Conservation (phyloP, 805 yeast species). For the Metschnikowia orientalis region DNA sequence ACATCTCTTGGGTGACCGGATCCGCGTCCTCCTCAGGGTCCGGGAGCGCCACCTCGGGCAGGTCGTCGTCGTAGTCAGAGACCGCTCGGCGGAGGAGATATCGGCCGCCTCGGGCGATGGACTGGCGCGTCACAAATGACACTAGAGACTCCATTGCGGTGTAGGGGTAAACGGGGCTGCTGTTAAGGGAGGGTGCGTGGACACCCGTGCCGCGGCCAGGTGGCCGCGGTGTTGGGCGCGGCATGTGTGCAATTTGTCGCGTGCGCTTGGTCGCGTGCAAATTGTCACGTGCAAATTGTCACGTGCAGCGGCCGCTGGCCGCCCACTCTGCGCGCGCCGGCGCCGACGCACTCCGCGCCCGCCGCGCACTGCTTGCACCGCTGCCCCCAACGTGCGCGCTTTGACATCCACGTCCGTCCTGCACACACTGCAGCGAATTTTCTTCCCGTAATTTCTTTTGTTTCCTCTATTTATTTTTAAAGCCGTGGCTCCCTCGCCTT, state of each 20-base stretch:
- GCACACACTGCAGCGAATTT: no score
- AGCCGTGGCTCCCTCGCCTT: not conserved
- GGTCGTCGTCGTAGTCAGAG: constrained; percentile 25
- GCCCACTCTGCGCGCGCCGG: not conserved
- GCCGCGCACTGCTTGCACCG: not conserved
- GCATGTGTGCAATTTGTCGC: no score
- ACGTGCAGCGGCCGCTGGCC: not conserved
- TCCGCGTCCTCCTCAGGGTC: constrained; percentile 61
- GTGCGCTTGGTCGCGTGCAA: no score
- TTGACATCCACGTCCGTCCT: not conserved
- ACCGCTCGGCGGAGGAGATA: constrained; percentile 31
- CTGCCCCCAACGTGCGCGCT: not conserved
- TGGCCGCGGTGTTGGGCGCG: not conserved
- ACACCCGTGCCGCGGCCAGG: not conserved
- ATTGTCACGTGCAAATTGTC: no score
- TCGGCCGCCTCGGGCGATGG: constrained; percentile 7
- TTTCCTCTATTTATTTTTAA: no score
- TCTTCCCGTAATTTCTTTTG: no score
- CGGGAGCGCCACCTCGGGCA: constrained; percentile 40
- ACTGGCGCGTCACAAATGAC: constrained; percentile 8
- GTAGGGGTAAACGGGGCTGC: not conserved
- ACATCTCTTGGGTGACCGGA: constrained; percentile 91
- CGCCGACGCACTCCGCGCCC: not conserved
- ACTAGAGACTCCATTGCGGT: constrained; percentile 10
- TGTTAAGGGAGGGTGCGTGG: not conserved